Conservation (phyloP, 148 eudicot species). For the Amaranthus palmeri region DNA sequence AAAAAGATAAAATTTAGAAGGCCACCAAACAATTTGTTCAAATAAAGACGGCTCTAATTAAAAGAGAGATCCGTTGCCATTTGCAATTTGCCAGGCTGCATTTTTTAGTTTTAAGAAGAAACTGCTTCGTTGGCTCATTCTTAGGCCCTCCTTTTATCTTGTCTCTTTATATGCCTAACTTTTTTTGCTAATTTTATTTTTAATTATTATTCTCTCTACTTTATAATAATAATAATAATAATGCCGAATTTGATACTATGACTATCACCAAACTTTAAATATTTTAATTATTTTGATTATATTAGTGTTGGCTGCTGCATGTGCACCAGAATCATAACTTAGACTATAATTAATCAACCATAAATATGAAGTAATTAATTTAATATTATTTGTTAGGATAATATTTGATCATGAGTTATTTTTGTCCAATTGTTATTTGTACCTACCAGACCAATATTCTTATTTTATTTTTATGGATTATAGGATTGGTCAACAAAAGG, state of each 20-base stretch:
- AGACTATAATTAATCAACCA: too few relatives aligned
- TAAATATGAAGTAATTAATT: too few relatives aligned
- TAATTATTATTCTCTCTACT: too few relatives aligned
- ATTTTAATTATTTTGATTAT: background rate
- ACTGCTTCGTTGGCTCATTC: constrained; percentile 19
- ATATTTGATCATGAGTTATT: background rate
- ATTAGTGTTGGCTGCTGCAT: constrained; percentile 3
- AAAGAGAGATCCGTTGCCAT: background rate
- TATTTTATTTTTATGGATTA: too few relatives aligned
- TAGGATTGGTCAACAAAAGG: too few relatives aligned
- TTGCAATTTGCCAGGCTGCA: constrained; percentile 9
- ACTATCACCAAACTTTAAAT: background rate
- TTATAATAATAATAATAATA: too few relatives aligned
- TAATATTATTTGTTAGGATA: background rate
- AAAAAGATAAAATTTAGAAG: too few relatives aligned
- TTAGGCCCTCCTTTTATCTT: background rate
- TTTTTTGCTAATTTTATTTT: background rate
- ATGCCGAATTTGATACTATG: background rate
- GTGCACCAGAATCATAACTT: background rate
- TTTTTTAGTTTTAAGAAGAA: background rate
- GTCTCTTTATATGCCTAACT: background rate
- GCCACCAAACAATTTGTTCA: constrained; percentile 22
- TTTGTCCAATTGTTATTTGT: background rate
- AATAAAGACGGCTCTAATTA: constrained; percentile 16
- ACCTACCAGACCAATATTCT: too few relatives aligned